These are phyloP conservation scores for Boletus rubropictus DNA, from an alignment of 768 basidiomycete genomes.

Conservation along the genomic window DNA sequence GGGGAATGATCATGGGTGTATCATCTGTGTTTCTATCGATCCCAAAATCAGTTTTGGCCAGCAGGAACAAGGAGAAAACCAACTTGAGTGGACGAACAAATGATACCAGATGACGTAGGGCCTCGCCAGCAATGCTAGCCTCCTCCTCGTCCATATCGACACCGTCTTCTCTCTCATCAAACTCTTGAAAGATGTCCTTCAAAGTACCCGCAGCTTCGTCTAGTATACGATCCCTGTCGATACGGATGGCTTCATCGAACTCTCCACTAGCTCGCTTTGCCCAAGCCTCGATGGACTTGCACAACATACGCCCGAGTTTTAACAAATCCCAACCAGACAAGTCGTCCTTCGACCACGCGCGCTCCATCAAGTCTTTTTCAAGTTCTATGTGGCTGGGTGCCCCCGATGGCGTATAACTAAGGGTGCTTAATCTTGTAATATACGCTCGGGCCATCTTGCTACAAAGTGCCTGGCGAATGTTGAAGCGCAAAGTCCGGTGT, in stretches of 20 bases:
- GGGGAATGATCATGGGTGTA: constrained; percentile 43
- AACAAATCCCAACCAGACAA: constrained; percentile 62
- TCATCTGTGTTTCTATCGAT: constrained; percentile 41
- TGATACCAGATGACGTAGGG: constrained; percentile 50
- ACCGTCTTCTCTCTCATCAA: constrained; percentile 60
- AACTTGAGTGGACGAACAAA: constrained; percentile 58
- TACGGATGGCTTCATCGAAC: constrained; percentile 22
- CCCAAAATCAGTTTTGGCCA: constrained; percentile 7
- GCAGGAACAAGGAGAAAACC: constrained; percentile 17
- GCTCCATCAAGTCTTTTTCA: constrained; percentile 60
- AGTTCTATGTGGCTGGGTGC: constrained; percentile 55
- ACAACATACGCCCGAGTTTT: constrained; percentile 49
- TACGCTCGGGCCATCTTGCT: constrained; percentile 63
- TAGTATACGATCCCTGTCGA: constrained; percentile 51
- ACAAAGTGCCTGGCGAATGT: constrained; percentile 56
- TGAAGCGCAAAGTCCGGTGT: constrained; percentile 55
- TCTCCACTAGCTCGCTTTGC: constrained; percentile 33
- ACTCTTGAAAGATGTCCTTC: constrained; percentile 69
- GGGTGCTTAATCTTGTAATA: constrained; percentile 48
- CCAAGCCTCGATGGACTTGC: constrained; percentile 57
- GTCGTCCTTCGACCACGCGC: constrained; percentile 69
- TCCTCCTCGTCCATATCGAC: constrained; percentile 60
- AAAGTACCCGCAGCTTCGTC: constrained; percentile 65
- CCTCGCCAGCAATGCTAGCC: constrained; percentile 56
- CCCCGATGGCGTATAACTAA: constrained; percentile 54